Evolutionary conservation across 768 basidiomycete genomes (phyloP), one percentile per base, ranked within the genome.

Genomic region (Sistotremastrum suecicum): DNA sequence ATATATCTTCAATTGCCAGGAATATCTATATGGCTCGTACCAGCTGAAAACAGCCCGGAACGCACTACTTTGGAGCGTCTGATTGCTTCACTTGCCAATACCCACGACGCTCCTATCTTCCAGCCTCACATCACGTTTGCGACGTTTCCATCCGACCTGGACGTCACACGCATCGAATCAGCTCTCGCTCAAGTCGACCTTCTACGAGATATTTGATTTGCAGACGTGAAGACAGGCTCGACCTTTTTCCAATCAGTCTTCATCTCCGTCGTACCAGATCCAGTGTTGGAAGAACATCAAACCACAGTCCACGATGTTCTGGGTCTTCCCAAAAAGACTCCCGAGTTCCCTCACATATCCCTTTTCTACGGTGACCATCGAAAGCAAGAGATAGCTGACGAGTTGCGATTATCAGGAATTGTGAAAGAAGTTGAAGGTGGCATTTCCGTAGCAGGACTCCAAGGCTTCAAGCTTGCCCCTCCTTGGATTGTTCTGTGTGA

Each of bases 381-480:
- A 2, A 57, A 57, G 8, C 51, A 51, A 7, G 55, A 56, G 28
- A 41, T 52, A 1, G 51, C 29, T 7, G 51, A 51, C 46, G 53
- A 56, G 43, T 35, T 43, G 20, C 20, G 20, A 20, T 20, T 20
- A 20, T 20, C 20, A 20, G 20, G 20, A 20, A 20, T 20, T 20
- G 20, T 20, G 20, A 20, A 20, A 20, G 20, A 20, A 20, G 20
- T 20, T 20, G 20, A 20, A 20, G 20, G 20, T 20, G 20, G 20
- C 20, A 20, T 20, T 20, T 20, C 20, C 20, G 20, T 20, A 20
- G 20, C 20, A 20, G 20, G 20, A 20, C 20, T 20, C 20, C 20
- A 20, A 20, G 20, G 20, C 20, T 20, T 20, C 20, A 20, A 20
- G 20, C 20, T 20, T 20, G 20, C 20, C 20, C 20, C 20, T 20